Base-by-base conservation (phyloP, 495 filamentous ascomycete species). In the Trichocladium antarcticum region DNA sequence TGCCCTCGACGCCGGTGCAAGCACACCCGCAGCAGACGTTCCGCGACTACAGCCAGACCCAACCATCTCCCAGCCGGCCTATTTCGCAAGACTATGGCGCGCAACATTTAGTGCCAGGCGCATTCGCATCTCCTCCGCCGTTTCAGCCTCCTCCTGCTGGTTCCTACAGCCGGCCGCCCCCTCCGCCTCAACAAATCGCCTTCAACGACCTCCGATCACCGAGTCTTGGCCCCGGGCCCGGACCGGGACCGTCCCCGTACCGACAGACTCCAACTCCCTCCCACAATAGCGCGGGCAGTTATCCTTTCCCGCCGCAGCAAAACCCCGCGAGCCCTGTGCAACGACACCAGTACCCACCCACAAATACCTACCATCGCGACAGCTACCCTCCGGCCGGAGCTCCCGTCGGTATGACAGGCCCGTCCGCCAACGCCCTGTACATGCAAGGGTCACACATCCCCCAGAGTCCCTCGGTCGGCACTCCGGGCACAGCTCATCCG, bases 231-330 rank as follows among this genome's bases (percentile, higher is more conserved):
- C 58, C 68, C 46, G 60, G 52, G 31, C 58, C 66, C 22, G 69
- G 69, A 40, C 68, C 73, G 11, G 69, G 57, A 1, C 72, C 74
- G 32, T 80, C 76, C 1, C 74, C 75, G 3, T 79, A 78, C 51
- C 71, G 72, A 43, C 73, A 68, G 34, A 71, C 68, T 24, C 71
- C 72, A 5, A 67, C 65, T 2, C 68, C 69, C 12, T 71, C 71
- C 15, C 39, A 68, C 42, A 66, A 66, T 54, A 60, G 54, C 11
- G 54, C 59, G n/a, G 66, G 58, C 44, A 71, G 73, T 42, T 81
- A 77, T 52, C 74, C 75, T 6, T 79, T 79, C 46, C 73, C 74
- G 17, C 62, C 67, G 37, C 62, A 66, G 35, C 75, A 74, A 45
- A 72, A 69, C 44, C 72, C 76, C n/a, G 63, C 71, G 21, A 73